phyloP scores from a whole-genome alignment of 2,329 filamentous ascomycete species.

The Daldinia eschscholtzii region DNA sequence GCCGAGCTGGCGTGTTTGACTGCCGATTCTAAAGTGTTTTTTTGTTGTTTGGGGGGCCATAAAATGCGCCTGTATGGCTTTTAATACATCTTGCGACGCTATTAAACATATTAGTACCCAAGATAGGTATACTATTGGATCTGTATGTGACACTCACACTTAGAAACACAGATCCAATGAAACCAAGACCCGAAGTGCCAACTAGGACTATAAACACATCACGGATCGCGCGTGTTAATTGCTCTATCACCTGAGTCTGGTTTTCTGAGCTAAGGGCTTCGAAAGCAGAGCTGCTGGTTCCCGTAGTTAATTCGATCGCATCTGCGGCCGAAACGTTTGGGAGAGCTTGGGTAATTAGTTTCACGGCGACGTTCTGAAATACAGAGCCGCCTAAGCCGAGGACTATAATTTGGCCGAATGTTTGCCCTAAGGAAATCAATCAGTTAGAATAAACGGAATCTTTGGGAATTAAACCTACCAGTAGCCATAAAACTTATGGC shows the following conservation, averaged over 20 bases:
- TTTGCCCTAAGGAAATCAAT: background rate
- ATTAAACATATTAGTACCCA: background rate
- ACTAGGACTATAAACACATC: background rate
- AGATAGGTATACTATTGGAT: background rate
- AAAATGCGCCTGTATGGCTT: too few species aligned
- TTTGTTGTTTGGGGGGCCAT: too few species aligned
- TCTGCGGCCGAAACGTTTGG: background rate
- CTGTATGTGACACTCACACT: background rate
- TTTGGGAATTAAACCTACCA: background rate
- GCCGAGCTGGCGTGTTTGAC: too few species aligned
- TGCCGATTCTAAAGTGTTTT: too few species aligned
- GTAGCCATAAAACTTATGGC: conserved; percentile 1
- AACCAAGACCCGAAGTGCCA: background rate
- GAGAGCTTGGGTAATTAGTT: background rate
- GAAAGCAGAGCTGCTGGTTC: background rate
- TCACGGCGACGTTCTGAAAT: background rate
- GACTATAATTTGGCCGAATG: background rate
- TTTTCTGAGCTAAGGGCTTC: background rate
- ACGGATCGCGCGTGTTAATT: background rate
- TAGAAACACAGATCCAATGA: background rate
- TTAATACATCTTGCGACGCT: conserved; percentile 1
- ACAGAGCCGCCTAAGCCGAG: background rate
- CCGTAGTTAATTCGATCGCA: background rate
- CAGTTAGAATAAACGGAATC: background rate
- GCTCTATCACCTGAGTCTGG: background rate